Percentiles rank a stretch among this genome's conserved stretches.
phyloP scores from a whole-genome alignment of 2,329 filamentous ascomycete species.

The Aspergillus melleus region DNA sequence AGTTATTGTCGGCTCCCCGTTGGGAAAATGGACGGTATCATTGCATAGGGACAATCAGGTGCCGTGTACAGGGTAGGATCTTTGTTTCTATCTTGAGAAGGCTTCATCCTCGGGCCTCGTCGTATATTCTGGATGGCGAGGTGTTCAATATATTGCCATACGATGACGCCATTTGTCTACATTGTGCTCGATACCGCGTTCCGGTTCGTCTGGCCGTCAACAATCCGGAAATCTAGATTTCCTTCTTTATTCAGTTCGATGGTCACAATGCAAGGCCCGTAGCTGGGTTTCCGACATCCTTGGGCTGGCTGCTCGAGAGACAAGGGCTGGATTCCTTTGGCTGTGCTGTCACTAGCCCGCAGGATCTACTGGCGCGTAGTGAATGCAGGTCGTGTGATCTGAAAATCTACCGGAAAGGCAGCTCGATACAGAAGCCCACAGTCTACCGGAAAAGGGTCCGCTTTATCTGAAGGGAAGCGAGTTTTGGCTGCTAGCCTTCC shows the following conservation, averaged over 20 bases:
- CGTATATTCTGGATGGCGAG: neutral
- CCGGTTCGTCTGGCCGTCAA: neutral
- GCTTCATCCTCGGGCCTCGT: neutral
- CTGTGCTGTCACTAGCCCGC: neutral
- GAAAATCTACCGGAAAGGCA: neutral
- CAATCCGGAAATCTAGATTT: neutral
- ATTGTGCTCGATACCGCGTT: neutral
- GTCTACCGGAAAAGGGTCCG: neutral
- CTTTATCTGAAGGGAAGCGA: neutral
- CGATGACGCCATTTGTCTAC: neutral
- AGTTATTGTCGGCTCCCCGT: neutral
- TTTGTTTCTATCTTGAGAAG: neutral
- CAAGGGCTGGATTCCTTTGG: neutral
- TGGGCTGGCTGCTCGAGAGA: neutral
- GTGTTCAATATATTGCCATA: neutral
- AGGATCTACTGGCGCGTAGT: neutral
- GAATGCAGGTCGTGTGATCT: neutral
- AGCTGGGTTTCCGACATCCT: neutral
- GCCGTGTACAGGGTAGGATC: neutral
- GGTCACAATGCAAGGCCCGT: neutral
- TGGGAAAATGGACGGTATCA: neutral
- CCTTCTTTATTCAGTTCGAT: neutral
- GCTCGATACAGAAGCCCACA: neutral
- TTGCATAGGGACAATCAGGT: neutral
- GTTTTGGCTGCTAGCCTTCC: no score